Percentiles rank a stretch among this genome's conserved stretches.
Evolutionary conservation across 306 rosid species (phyloP).

Genomic region (Vigna mungo): DNA sequence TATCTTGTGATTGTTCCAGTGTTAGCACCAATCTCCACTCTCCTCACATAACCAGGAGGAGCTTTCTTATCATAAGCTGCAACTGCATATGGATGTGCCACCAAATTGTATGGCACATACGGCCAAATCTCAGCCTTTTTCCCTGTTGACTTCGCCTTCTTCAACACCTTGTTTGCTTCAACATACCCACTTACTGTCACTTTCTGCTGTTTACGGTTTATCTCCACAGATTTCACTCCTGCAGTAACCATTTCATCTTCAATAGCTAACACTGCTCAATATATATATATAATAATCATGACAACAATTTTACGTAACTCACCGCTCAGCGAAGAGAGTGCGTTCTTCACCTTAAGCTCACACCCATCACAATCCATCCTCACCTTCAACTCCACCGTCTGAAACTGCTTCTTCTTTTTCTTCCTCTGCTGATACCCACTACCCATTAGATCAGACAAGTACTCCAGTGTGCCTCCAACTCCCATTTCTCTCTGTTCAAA

Average conservation of each 20-base stretch:
- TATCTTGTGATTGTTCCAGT: conserved; percentile 63
- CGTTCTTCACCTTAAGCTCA: conserved; percentile 93
- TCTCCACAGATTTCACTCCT: conserved; percentile 95
- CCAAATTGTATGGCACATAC: conserved; percentile 84
- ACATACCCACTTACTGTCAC: conserved; percentile 86
- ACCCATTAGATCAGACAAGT: conserved; percentile 82
- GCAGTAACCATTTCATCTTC: conserved; percentile 34
- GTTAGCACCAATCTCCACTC: conserved; percentile 60
- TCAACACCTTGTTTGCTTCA: conserved; percentile 88
- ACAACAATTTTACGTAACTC: conserved; percentile 29
- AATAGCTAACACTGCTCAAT: not conserved
- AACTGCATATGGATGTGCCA: conserved; percentile 85
- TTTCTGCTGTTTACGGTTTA: conserved; percentile 95
- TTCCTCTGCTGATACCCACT: conserved; percentile 60
- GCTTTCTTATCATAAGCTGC: conserved; percentile 93
- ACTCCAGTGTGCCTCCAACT: conserved; percentile 85
- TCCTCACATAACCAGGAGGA: conserved; percentile 95
- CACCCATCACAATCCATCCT: conserved; percentile 99
- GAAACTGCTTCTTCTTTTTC: conserved; percentile 75
- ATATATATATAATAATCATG: not conserved
- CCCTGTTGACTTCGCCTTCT: conserved; percentile 94
- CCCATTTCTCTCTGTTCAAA: conserved; percentile 70
- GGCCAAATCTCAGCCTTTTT: conserved; percentile 97
- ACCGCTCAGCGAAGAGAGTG: conserved; percentile 86
- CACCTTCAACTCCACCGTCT: conserved; percentile 87